A percentile compares a stretch with the other conserved stretches of the same genome.
Conservation (phyloP, 2,329 filamentous ascomycete species). For the Leptographium wingfieldii region DNA sequence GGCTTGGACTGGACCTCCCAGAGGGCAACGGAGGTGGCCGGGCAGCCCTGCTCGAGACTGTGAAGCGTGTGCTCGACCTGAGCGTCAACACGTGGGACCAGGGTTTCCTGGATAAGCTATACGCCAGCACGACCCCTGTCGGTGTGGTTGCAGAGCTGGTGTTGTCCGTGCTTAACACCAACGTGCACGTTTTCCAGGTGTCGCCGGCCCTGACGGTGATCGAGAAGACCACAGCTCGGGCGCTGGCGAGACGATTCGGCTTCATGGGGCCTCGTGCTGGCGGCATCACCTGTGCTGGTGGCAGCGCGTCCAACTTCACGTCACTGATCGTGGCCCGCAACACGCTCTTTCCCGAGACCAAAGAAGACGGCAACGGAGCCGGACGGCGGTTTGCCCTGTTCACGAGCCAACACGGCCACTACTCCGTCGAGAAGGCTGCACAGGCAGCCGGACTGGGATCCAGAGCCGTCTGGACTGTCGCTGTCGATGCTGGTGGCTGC, state of each 20-base stretch:
- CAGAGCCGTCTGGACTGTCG: constrained; percentile 57
- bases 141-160: constrained; percentile 78
- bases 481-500: constrained; percentile 57
- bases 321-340: constrained; percentile 83
- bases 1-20: constrained; percentile 48
- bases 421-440: constrained; percentile 90
- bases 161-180: constrained; percentile 80
- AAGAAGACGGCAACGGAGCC: constrained; percentile 53
- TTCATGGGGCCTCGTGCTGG: constrained; percentile 57
- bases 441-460: constrained; percentile 77
- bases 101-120: constrained; percentile 91
- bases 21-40: constrained; percentile 45
- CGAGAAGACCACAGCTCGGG: constrained; percentile 68
- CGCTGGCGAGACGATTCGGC: constrained; percentile 66
- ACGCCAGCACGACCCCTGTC: constrained; percentile 76
- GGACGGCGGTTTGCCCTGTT: constrained; percentile 62
- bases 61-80: constrained; percentile 62
- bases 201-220: constrained; percentile 79
- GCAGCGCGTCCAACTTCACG: constrained; percentile 72
- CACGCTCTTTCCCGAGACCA: constrained; percentile 67
- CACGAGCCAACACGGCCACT: constrained; percentile 83
- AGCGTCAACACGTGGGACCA: constrained; percentile 99
- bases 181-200: constrained; percentile 87
- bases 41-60: constrained; percentile 58
- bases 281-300: constrained; percentile 70